Conservation (phyloP, 306 rosid genomes). For the Citrullus amarus region DNA sequence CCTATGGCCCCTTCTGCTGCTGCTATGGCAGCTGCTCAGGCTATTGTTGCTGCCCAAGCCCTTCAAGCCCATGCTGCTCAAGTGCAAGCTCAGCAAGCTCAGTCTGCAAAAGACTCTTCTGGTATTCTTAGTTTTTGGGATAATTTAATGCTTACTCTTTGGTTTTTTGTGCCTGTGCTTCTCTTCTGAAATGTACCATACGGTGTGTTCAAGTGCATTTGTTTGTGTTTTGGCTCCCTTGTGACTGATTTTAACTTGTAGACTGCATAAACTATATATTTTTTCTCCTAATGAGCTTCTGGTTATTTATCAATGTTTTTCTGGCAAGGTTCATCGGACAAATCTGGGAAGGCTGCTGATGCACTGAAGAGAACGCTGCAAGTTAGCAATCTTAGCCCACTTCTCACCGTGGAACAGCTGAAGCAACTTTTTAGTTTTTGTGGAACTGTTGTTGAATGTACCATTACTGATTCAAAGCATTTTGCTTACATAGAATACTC, state of each 20-base stretch:
- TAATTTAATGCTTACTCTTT: neutral
- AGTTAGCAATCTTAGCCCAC: conserved; percentile 99
- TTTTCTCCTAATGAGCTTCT: neutral
- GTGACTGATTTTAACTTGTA: neutral
- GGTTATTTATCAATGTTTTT: conserved; percentile 11
- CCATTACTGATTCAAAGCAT: conserved; percentile 92
- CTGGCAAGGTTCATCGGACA: conserved; percentile 58
- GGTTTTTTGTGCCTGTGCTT: neutral
- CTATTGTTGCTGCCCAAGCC: conserved; percentile 98
- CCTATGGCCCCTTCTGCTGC: conserved; percentile 99
- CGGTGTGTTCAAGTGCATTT: neutral
- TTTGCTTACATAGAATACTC: conserved; percentile 97
- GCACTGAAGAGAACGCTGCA: conserved; percentile 81
- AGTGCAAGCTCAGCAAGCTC: conserved; percentile 59
- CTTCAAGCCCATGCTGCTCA: conserved; percentile 99
- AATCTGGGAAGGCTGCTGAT: conserved; percentile 61
- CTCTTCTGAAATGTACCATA: neutral
- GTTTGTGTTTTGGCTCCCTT: neutral
- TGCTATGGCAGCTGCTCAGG: conserved; percentile 99
- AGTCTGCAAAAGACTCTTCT: conserved; percentile 66
- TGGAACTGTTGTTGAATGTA: conserved; percentile 91
- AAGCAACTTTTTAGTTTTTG: conserved; percentile 89
- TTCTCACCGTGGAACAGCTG: conserved; percentile 92
- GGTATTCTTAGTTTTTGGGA: conserved; percentile 32
- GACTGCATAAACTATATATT: neutral